Conservation (phyloP, 1,284 basidiomycete genomes). For the Cutaneotrichosporon cavernicola region DNA sequence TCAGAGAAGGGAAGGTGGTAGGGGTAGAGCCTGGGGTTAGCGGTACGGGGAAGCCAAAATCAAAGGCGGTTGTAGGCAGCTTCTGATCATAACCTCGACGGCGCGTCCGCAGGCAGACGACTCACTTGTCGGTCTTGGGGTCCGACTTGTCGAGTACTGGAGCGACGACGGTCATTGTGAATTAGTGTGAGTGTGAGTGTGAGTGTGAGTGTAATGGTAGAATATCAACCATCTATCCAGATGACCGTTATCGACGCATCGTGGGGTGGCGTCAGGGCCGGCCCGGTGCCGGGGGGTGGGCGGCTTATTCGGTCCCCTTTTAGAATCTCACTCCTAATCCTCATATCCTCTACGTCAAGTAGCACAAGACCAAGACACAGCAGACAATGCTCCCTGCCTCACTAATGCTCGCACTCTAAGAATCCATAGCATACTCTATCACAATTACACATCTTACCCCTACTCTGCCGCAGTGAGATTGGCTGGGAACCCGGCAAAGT, state of each 20-base stretch:
- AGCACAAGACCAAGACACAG: too few species aligned
- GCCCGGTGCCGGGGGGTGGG: slow-evolving; percentile 3
- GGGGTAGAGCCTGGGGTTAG: slow-evolving; percentile 38
- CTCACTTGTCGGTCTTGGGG: slow-evolving; percentile 45
- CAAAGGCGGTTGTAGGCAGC: too few species aligned
- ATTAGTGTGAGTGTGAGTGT: background rate
- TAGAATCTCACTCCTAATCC: background rate
- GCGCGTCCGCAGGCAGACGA: background rate
- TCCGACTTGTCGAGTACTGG: slow-evolving; percentile 49
- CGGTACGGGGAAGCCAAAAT: background rate
- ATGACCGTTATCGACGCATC: background rate
- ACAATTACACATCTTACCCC: background rate
- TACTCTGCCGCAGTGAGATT: slow-evolving; percentile 61
- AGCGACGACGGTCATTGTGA: slow-evolving; percentile 38
- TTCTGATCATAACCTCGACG: background rate
- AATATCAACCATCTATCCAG: background rate
- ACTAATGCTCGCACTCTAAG: background rate
- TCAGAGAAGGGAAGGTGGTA: slow-evolving; percentile 43
- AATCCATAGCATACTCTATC: slow-evolving; percentile 11
- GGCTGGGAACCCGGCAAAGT: slow-evolving; percentile 86
- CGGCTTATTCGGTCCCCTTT: background rate
- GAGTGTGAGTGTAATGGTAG: background rate
- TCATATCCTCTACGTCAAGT: background rate
- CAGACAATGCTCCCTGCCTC: too few species aligned
- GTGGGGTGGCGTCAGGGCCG: background rate